A percentile compares a stretch with the other conserved stretches of the same genome.
phyloP scores from a whole-genome alignment of 2,329 filamentous ascomycete species.

The Pseudogymnoascus sp. region DNA sequence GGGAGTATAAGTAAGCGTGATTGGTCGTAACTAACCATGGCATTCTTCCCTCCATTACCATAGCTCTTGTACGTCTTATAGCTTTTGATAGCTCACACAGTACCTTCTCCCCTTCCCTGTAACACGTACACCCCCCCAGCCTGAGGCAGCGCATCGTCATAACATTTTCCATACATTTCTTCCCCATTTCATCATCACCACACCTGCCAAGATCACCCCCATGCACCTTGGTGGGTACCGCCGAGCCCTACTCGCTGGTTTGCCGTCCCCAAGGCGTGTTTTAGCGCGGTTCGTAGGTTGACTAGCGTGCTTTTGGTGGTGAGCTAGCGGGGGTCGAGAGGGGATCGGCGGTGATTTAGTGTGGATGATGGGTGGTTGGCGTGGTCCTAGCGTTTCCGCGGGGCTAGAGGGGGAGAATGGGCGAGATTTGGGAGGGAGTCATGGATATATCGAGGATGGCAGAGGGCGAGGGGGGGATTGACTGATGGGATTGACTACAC shows the following conservation, averaged over 20 bases:
- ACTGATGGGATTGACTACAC: background rate
- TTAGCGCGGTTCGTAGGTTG: background rate
- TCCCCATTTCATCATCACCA: background rate
- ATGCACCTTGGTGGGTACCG: background rate
- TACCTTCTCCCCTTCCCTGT: background rate
- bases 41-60: background rate
- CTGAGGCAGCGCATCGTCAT: background rate
- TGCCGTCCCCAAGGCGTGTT: slow-evolving; percentile 2
- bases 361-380: background rate
- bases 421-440: too few relatives aligned
- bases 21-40: background rate
- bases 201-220: background rate
- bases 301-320: background rate
- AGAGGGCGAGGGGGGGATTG: background rate
- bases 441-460: too few relatives aligned
- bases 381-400: background rate
- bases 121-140: background rate
- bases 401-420: background rate
- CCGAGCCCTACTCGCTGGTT: background rate
- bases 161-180: background rate
- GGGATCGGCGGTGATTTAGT: background rate
- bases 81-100: background rate
- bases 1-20: background rate
- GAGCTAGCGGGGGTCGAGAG: background rate
- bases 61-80: background rate